A percentile compares a stretch with the other conserved stretches of the same genome.
Evolutionary conservation across 495 filamentous ascomycete species (phyloP).

Genomic region (Neurospora sp.): DNA sequence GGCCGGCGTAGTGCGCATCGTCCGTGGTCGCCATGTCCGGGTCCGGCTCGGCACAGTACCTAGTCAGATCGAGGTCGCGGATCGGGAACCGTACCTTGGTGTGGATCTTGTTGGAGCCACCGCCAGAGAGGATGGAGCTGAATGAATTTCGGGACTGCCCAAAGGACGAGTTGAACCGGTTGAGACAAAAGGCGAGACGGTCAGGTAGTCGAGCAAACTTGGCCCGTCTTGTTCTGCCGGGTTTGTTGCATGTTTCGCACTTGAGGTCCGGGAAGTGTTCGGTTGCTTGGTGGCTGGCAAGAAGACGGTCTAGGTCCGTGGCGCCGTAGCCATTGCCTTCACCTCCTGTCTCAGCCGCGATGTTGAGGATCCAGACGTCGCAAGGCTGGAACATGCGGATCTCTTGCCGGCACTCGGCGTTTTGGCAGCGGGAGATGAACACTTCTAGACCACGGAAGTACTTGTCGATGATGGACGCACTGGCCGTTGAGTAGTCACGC

Average conservation of each 20-base stretch:
- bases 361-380: slow-evolving; percentile 14
- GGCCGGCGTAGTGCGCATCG: slow-evolving; percentile 13
- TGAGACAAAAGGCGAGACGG: slow-evolving; percentile 22
- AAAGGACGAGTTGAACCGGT: slow-evolving; percentile 15
- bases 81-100: slow-evolving; percentile 25
- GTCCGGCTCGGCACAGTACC: slow-evolving; percentile 15
- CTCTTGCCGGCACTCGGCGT: slow-evolving; percentile 12
- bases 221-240: slow-evolving; percentile 15
- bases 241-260: slow-evolving; percentile 24
- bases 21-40: slow-evolving; percentile 3
- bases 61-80: slow-evolving; percentile 26
- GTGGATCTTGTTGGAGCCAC: slow-evolving; percentile 13
- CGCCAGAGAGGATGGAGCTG: background rate
- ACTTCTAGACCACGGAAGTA: slow-evolving; percentile 30
- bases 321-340: slow-evolving; percentile 1
- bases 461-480: slow-evolving; percentile 23
- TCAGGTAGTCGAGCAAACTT: slow-evolving; percentile 25
- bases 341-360: slow-evolving; percentile 1
- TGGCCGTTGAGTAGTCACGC: slow-evolving; percentile 12
- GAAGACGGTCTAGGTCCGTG: slow-evolving; percentile 12
- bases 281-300: slow-evolving; percentile 7
- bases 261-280: slow-evolving; percentile 8
- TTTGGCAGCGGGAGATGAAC: slow-evolving; percentile 15
- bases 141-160: background rate
- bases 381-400: slow-evolving; percentile 14